Evolutionary conservation across 768 basidiomycete species (phyloP).

Genomic region (Kwoniella mangroviensis): DNA sequence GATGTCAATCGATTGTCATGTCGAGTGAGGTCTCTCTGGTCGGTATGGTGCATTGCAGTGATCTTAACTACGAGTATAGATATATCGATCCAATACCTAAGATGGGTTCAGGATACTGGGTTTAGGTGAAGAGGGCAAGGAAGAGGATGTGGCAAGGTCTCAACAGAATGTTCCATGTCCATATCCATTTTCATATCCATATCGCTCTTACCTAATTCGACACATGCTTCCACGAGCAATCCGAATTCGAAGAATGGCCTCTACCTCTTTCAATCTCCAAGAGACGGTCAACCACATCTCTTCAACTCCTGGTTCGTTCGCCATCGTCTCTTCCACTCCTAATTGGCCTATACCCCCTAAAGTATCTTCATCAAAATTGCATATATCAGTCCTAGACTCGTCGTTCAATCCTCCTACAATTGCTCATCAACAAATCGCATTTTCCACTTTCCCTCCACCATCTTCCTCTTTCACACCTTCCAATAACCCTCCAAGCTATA

Average conservation of each 20-base stretch:
- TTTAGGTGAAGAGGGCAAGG: too few species aligned
- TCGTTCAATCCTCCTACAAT: conserved; percentile 91
- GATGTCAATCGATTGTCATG: too few species aligned
- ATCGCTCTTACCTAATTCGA: too few species aligned
- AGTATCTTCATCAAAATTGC: conserved; percentile 48
- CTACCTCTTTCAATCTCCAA: not conserved
- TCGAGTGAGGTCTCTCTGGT: too few species aligned
- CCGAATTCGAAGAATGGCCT: not conserved
- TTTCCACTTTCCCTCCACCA: conserved; percentile 35
- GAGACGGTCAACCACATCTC: conserved; percentile 13
- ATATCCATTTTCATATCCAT: too few species aligned
- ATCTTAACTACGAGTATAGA: too few species aligned
- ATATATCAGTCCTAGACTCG: conserved; percentile 80
- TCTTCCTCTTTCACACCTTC: not conserved
- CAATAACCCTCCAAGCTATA: conserved; percentile 60
- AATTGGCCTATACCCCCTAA: conserved; percentile 11
- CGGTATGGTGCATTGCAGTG: too few species aligned
- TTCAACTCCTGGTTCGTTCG: conserved; percentile 18
- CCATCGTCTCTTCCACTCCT: conserved; percentile 9
- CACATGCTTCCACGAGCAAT: too few species aligned
- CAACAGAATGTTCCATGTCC: too few species aligned
- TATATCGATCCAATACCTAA: too few species aligned
- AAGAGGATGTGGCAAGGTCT: too few species aligned
- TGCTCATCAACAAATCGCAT: conserved; percentile 78
- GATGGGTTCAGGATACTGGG: too few species aligned